Evolutionary conservation across 1,284 basidiomycete species (phyloP).

Genomic region (Trametes hirsuta): DNA sequence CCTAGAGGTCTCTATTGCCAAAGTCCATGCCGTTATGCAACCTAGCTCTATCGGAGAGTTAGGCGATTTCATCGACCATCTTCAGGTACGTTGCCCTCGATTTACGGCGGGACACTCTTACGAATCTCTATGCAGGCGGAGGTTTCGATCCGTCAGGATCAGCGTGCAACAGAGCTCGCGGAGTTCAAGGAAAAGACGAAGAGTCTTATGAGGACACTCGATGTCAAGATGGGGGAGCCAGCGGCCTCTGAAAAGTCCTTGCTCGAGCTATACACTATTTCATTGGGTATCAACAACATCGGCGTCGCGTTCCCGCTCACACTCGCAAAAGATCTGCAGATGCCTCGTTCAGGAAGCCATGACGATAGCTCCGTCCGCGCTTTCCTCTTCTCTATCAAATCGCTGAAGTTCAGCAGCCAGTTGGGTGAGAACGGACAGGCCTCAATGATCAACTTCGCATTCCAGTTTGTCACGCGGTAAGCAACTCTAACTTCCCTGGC

Average conservation of each 20-base stretch:
- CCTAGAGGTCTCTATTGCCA: slow-evolving; percentile 63
- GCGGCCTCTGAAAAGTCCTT: slow-evolving; percentile 51
- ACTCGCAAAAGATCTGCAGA: slow-evolving; percentile 53
- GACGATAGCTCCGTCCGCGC: slow-evolving; percentile 63
- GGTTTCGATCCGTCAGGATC: slow-evolving; percentile 70
- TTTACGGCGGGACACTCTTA: background rate
- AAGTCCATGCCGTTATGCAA: slow-evolving; percentile 91
- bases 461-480: slow-evolving; percentile 84
- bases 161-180: slow-evolving; percentile 74
- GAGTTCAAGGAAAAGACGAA: slow-evolving; percentile 84
- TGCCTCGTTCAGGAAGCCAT: slow-evolving; percentile 42
- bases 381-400: slow-evolving; percentile 81
- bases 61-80: slow-evolving; percentile 83
- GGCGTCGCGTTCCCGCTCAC: slow-evolving; percentile 86
- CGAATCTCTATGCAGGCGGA: slow-evolving; percentile 56
- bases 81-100: slow-evolving; percentile 55
- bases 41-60: slow-evolving; percentile 88
- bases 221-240: slow-evolving; percentile 53
- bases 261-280: slow-evolving; percentile 69
- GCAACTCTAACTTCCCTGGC: slow-evolving; percentile 15
- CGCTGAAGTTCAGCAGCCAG: slow-evolving; percentile 72
- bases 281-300: slow-evolving; percentile 68
- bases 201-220: slow-evolving; percentile 73
- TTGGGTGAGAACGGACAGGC: slow-evolving; percentile 81
- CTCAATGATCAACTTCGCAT: slow-evolving; percentile 69